These are phyloP conservation scores for Gypsophila paniculata DNA, from an alignment of 179 eudicot genomes.

Conservation along the genomic window DNA sequence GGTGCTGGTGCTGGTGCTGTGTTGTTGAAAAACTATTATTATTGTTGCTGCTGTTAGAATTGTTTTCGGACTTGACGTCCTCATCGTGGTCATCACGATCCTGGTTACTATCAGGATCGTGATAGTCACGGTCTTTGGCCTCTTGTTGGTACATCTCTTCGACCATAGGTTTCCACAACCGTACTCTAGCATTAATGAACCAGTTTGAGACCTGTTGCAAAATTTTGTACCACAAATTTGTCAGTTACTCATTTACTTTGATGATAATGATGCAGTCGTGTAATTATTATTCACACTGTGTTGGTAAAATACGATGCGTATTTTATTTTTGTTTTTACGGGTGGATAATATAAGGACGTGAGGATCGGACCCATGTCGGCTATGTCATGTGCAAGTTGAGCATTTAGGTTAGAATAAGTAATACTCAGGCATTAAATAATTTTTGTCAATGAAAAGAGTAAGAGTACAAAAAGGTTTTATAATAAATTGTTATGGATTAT, in stretches of 20 bases:
- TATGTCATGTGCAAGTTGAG: conserved; percentile 1
- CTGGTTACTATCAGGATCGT: background rate
- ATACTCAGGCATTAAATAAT: too few relatives aligned
- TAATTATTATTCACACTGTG: background rate
- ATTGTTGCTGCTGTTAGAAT: conserved; percentile 18
- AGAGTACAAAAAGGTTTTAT: too few relatives aligned
- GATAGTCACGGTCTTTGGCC: conserved; percentile 19
- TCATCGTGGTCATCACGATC: background rate
- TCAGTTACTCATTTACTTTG: background rate
- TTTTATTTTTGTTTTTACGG: background rate
- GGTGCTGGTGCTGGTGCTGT: too few relatives aligned
- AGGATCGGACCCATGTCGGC: background rate
- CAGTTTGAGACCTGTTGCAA: conserved; percentile 48
- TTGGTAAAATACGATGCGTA: background rate
- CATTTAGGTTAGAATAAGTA: too few relatives aligned
- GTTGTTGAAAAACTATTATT: conserved; percentile 17
- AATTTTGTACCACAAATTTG: background rate
- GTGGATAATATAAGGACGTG: background rate
- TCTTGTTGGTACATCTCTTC: conserved; percentile 49
- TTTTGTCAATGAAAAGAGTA: too few relatives aligned
- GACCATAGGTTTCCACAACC: conserved; percentile 53
- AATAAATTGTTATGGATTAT: too few relatives aligned
- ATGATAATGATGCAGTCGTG: background rate
- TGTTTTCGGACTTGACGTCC: conserved; percentile 15
- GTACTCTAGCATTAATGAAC: conserved; percentile 57